phyloP scores from a whole-genome alignment of 768 basidiomycete species.

The Suillus occidentalis region DNA sequence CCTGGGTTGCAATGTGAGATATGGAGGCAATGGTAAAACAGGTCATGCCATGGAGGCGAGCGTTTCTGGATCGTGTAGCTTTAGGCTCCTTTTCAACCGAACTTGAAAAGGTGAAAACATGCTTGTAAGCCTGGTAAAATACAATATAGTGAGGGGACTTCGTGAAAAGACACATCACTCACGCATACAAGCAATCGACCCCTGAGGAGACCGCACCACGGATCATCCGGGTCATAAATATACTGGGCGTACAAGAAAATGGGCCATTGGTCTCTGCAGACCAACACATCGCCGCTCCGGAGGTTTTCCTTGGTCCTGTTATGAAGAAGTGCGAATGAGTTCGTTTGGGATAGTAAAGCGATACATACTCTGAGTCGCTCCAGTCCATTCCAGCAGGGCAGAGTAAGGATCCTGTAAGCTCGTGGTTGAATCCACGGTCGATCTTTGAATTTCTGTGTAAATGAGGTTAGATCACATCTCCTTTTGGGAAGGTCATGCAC shows the following conservation, averaged over 20 bases:
- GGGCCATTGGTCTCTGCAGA: conserved; percentile 19
- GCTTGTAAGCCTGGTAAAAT: conserved; percentile 24
- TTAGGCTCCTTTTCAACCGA: conserved; percentile 28
- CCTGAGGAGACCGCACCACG: conserved; percentile 23
- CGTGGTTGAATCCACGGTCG: too few relatives aligned
- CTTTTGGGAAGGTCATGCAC: too few relatives aligned
- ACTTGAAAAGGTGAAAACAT: conserved; percentile 32
- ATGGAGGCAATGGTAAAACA: too few relatives aligned
- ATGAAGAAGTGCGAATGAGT: background rate
- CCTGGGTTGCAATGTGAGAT: too few relatives aligned
- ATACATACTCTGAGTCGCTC: too few relatives aligned
- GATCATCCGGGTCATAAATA: conserved; percentile 14
- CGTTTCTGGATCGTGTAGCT: conserved; percentile 14
- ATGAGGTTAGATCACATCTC: too few relatives aligned
- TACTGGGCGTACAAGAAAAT: conserved; percentile 18
- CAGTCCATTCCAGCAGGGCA: too few relatives aligned
- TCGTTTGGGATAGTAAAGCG: too few relatives aligned
- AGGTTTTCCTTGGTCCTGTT: conserved; percentile 13
- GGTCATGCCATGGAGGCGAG: too few relatives aligned
- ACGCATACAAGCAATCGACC: conserved; percentile 25
- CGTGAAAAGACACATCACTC: conserved; percentile 1
- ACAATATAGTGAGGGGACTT: conserved; percentile 20
- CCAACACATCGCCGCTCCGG: background rate
- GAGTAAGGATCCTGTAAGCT: too few relatives aligned
- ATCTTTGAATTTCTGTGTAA: too few relatives aligned